Conservation (phyloP, 2,329 filamentous ascomycete genomes). For the Colletotrichum sansevieriae region DNA sequence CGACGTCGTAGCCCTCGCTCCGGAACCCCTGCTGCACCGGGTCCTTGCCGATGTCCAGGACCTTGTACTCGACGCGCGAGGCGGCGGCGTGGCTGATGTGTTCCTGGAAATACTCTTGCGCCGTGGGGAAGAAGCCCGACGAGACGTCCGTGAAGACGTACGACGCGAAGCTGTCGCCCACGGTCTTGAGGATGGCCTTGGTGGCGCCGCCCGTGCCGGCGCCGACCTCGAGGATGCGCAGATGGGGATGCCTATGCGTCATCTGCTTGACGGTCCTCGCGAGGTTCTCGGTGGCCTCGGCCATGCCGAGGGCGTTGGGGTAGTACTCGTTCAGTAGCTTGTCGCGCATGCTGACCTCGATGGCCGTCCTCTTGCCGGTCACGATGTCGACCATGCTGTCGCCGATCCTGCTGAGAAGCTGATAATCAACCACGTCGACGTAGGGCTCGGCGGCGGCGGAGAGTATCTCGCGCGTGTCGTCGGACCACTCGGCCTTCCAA, state of each 20-base stretch:
- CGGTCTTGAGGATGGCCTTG: conserved; percentile 28
- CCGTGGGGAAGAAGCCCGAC: conserved; percentile 42
- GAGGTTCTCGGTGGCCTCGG: no score
- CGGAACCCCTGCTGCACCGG: conserved; percentile 47
- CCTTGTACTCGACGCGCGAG: conserved; percentile 41
- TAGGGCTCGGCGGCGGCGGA: neutral
- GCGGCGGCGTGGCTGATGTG: neutral
- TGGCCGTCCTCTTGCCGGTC: conserved; percentile 49
- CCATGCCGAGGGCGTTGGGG: neutral
- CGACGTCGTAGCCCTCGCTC: conserved; percentile 45
- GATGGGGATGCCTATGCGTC: conserved; percentile 31
- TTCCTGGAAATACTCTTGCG: conserved; percentile 44
- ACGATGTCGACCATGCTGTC: conserved; percentile 47
- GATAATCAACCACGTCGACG: neutral
- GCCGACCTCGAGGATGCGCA: conserved; percentile 51
- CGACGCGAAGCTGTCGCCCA: conserved; percentile 22
- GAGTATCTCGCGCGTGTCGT: conserved; percentile 1
- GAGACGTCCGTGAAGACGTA: conserved; percentile 46
- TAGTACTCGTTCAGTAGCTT: conserved; percentile 49
- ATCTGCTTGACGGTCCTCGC: conserved; percentile 15
- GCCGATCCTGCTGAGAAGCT: conserved; percentile 43
- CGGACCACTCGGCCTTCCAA: neutral
- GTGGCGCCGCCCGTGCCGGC: conserved; percentile 54
- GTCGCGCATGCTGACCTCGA: conserved; percentile 50
- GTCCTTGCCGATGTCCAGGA: conserved; percentile 50